These are phyloP conservation scores for Geosmithia flava DNA, from an alignment of 2,329 filamentous ascomycete species.

Conservation along the genomic window DNA sequence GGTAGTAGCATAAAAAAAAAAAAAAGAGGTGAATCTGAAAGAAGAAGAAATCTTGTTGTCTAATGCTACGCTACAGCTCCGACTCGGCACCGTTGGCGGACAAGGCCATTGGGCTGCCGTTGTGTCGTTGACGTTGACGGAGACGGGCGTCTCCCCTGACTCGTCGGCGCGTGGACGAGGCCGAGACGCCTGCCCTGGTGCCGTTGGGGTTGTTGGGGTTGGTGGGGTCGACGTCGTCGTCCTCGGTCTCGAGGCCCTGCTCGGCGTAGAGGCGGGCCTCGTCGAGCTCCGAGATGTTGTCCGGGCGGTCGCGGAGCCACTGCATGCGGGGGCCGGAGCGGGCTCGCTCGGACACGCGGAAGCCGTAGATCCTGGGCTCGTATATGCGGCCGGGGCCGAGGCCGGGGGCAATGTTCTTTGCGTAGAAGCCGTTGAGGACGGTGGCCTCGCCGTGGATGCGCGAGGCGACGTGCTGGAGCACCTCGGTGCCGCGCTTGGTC, in stretches of 20 bases:
- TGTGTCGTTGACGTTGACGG: slow-evolving; percentile 32
- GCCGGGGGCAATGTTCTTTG: slow-evolving; percentile 78
- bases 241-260: slow-evolving; percentile 41
- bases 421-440: slow-evolving; percentile 74
- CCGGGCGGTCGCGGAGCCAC: slow-evolving; percentile 80
- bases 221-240: too few relatives aligned
- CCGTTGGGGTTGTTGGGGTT: slow-evolving; percentile 14
- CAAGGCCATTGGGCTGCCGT: slow-evolving; percentile 43
- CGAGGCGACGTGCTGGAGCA: slow-evolving; percentile 27
- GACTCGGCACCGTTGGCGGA: slow-evolving; percentile 46
- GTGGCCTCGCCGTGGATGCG: slow-evolving; percentile 27
- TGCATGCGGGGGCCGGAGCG: slow-evolving; percentile 90
- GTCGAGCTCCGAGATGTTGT: slow-evolving; percentile 70
- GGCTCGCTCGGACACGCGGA: slow-evolving; percentile 83
- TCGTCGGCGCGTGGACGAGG: slow-evolving; percentile 20
- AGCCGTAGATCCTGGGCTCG: slow-evolving; percentile 92
- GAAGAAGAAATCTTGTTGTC: too few relatives aligned
- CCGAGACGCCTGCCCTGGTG: slow-evolving; percentile 9
- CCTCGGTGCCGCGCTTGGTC: slow-evolving; percentile 53
- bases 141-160: slow-evolving; percentile 27
- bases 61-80: slow-evolving; percentile 31
- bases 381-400: slow-evolving; percentile 77
- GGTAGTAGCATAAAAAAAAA: too few relatives aligned
- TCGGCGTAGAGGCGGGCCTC: slow-evolving; percentile 50
- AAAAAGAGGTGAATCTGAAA: too few relatives aligned